phyloP scores from a whole-genome alignment of 2,329 filamentous ascomycete genomes.

The Colletotrichum incanum region DNA sequence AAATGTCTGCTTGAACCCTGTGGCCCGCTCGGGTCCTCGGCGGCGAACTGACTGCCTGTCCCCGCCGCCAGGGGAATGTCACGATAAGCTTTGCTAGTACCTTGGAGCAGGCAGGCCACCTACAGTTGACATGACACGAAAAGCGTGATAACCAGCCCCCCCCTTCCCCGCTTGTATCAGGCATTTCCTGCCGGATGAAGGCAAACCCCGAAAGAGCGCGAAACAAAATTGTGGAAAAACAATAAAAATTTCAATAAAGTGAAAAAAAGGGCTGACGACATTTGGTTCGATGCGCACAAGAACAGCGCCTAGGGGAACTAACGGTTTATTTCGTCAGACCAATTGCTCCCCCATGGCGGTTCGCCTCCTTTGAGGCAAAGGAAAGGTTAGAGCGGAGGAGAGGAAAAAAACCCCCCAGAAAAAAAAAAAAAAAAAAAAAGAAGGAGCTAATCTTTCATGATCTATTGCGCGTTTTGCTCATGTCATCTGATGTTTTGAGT shows the following conservation, averaged over 20 bases:
- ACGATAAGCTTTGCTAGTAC: conserved; percentile 1
- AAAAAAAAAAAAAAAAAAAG: too few relatives aligned
- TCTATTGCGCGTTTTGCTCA: not conserved
- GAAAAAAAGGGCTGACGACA: not conserved
- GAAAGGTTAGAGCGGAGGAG: not conserved
- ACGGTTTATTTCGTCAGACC: not conserved
- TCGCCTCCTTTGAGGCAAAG: not conserved
- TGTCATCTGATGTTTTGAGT: conserved; percentile 18
- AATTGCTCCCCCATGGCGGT: not conserved
- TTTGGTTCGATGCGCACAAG: not conserved
- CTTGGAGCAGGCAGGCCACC: not conserved
- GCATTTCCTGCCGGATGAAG: not conserved
- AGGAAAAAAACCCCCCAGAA: not conserved
- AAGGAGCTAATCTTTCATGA: not conserved
- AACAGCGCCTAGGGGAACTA: not conserved
- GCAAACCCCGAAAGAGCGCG: not conserved
- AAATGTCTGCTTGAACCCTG: not conserved
- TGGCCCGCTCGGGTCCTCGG: not conserved
- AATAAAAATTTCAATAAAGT: not conserved
- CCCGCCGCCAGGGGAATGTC: not conserved
- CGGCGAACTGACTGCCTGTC: not conserved
- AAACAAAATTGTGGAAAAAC: not conserved
- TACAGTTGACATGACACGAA: not conserved
- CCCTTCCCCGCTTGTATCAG: not conserved
- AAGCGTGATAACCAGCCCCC: not conserved